These are phyloP conservation scores for Dentipellis sp. DNA, from an alignment of 768 basidiomycete species.

Conservation along the genomic window DNA sequence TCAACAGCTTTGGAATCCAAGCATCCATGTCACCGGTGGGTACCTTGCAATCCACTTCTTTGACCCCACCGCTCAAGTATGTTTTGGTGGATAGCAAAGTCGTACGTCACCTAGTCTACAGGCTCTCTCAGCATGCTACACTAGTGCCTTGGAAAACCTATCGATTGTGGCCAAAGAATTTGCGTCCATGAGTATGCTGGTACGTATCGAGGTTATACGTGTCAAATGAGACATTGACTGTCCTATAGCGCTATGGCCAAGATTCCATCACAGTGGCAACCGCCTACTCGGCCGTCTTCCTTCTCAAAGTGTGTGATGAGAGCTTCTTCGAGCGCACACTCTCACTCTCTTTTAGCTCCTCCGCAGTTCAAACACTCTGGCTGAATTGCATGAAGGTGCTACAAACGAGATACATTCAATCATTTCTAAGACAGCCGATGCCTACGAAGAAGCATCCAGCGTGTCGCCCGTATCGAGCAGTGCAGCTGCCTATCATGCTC, in stretches of 20 bases:
- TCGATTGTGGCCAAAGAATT: conserved; percentile 69
- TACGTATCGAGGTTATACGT: conserved; percentile 23
- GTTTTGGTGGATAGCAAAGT: conserved; percentile 32
- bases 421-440: conserved; percentile 66
- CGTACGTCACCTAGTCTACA: conserved; percentile 53
- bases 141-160: conserved; percentile 63
- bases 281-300: conserved; percentile 75
- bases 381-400: conserved; percentile 52
- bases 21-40: conserved; percentile 48
- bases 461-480: conserved; percentile 46
- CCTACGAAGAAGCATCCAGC: conserved; percentile 65
- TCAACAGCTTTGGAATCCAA: conserved; percentile 79
- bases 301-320: conserved; percentile 47
- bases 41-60: conserved; percentile 6
- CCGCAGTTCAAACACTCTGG: conserved; percentile 48
- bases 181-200: conserved; percentile 63
- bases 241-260: conserved; percentile 66
- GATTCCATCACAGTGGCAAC: conserved; percentile 82
- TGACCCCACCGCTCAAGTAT: conserved; percentile 5
- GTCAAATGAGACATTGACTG: neutral
- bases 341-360: conserved; percentile 41
- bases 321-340: conserved; percentile 7
- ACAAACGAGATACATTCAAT: conserved; percentile 54
- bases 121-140: conserved; percentile 63
- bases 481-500: conserved; percentile 67